Evolutionary conservation across 169 alveolate species (phyloP), one percentile per base, ranked within the genome.

Genomic region (Cryptosporidium viatorum): DNA sequence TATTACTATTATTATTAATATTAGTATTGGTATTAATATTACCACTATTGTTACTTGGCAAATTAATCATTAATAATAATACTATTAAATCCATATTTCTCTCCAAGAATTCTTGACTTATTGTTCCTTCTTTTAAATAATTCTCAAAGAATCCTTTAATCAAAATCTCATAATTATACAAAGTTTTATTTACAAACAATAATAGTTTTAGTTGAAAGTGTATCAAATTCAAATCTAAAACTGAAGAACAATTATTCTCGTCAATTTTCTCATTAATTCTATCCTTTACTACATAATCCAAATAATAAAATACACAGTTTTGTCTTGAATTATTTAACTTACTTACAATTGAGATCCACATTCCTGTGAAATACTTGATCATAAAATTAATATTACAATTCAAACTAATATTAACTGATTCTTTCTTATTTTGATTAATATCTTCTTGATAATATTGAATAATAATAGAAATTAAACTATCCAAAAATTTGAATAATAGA

Each of bases 401-500:
- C 8, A 1, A 3, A 41, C 7, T 48, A 48, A 1, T 0, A 48
- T 48, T 0, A 48, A 48, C 6, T 14, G 48, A 48, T 2, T 16
- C 23, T 12, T 16, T 48, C 0, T 3, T 3, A 48, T 14, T 48
- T 14, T 48, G 55, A 16, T 26, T 45, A 3, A 12, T 6, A 18
- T 0, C 21, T 31, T n/a, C 3, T 31, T 37, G 68, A 31, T 35
- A 26, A 33, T 73, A 37, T 16, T 59, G 37, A 51, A 58, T 52
- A n/a, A 71, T 52, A 7, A 55, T 73, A 16, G 45, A 43, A 55
- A 73, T 52, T 37, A 73, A 12, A 35, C 48, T 39, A 5, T 73
- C 86, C 2, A 73, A 39, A 35, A 73, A 73, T 26, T 73, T 73
- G 70, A 52, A 73, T 35, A 73, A 39, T 12, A 73, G 50, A 7